phyloP scores from a whole-genome alignment of 2,329 filamentous ascomycete genomes.

The Xylaria sp. region DNA sequence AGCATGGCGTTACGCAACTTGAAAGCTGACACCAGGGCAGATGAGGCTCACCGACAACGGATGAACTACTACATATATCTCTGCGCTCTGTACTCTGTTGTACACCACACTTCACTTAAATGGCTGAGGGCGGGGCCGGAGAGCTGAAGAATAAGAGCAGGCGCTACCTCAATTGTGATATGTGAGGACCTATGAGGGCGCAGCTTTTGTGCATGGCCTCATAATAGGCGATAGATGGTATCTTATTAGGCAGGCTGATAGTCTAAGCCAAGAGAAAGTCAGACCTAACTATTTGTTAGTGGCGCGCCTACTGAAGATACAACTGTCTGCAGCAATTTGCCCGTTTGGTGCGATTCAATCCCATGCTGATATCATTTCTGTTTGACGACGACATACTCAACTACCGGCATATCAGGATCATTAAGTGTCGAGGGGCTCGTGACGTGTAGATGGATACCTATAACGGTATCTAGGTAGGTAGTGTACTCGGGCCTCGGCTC shows the following conservation, averaged over 20 bases:
- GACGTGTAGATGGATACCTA: slow-evolving; percentile 2
- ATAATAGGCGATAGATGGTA: no score
- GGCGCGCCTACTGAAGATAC: no score
- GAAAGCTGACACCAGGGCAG: no score
- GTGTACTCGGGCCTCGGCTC: not conserved
- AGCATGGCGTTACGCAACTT: no score
- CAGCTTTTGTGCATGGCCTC: no score
- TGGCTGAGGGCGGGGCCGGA: not conserved
- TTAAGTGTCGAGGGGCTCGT: not conserved
- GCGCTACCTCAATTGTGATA: not conserved
- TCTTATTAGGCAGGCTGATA: no score
- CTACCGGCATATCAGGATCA: not conserved
- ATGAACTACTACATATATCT: not conserved
- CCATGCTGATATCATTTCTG: not conserved
- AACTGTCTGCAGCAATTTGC: no score
- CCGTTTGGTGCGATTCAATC: no score
- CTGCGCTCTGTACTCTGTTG: no score
- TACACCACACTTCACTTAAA: no score
- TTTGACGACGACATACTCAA: not conserved
- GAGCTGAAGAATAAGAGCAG: slow-evolving; percentile 14
- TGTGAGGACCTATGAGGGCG: not conserved
- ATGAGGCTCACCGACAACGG: not conserved
- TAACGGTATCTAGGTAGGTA: not conserved
- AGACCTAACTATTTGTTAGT: no score
- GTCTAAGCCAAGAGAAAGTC: no score